Base-by-base conservation (phyloP, 2,329 filamentous ascomycete species). In the Bipolaris cookei region DNA sequence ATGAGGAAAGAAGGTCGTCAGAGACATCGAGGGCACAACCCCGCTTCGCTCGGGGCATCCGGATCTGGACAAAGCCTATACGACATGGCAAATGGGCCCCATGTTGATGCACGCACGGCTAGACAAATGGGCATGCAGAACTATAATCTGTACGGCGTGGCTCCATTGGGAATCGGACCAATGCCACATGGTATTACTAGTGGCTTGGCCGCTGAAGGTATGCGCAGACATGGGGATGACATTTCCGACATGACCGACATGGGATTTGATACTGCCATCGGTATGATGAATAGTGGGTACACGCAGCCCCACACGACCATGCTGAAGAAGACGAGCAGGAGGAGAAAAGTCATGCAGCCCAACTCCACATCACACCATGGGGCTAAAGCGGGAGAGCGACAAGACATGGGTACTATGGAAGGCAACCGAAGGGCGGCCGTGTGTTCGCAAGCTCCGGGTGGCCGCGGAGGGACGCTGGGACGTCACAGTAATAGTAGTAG, bases 161-260 rank as follows among this genome's bases (percentile, higher is more conserved):
- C 46, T 21, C 25, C 18, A 37, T 20, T 18, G 35, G 39, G 30
- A 43, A 28, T 44, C 18, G 39, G 39, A 16, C 42, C 32, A 35
- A 59, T 66, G 43, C 54, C 58, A 37, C 51, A 46, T 48, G 46
- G 44, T 30, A 63, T 61, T 51, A 61, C 59, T 51, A 34, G 25
- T 18, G 46, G 42, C 35, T 44, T 48, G 23, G 55, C 51, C 32
- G 37, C 48, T 39, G 32, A 45, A 48, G 48, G 38, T 11, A 58
- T 56, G 47, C 25, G n/a, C 16, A 28, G 42, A 21, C 55, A 57
- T 11, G 59, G 54, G 25, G 51, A 60, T 39, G 62, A 61, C 14
- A 56, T 59, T 34, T 46, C 49, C 25, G 61, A 61, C 7, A 45
- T 57, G 48, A 50, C 51, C 2, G 55, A 49, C 8, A 53, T 57